Percentiles rank a stretch among this genome's conserved stretches.
These are phyloP conservation scores for Rubus idaeus DNA, from an alignment of 306 rosid genomes.

Conservation along the genomic window DNA sequence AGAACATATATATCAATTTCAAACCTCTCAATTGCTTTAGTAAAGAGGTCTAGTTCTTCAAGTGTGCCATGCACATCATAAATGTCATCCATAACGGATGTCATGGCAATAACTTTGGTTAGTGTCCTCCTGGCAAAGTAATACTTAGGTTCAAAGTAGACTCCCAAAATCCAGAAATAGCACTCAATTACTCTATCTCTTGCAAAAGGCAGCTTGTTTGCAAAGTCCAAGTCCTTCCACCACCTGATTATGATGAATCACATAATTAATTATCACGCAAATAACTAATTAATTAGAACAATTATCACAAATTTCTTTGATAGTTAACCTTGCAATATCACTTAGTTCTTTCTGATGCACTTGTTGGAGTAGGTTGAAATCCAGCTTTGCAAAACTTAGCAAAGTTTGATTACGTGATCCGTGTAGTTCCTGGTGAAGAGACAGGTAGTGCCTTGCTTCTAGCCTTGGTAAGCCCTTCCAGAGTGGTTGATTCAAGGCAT, in stretches of 20 bases:
- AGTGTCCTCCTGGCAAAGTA: constrained; percentile 20
- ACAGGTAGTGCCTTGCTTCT: constrained; percentile 11
- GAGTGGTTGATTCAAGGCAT: constrained; percentile 25
- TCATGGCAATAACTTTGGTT: constrained; percentile 24
- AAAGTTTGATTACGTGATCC: constrained; percentile 8
- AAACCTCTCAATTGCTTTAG: constrained; percentile 38
- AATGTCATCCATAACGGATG: constrained; percentile 37
- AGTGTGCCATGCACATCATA: constrained; percentile 41
- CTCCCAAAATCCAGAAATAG: constrained; percentile 19
- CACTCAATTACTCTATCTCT: constrained; percentile 40
- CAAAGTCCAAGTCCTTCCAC: constrained; percentile 39
- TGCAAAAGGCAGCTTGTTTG: constrained; percentile 25
- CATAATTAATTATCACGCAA: background rate
- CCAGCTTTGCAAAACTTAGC: constrained; percentile 25
- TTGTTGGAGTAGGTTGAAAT: constrained; percentile 32
- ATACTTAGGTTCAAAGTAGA: constrained; percentile 31
- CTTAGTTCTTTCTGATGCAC: constrained; percentile 22
- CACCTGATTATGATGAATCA: constrained; percentile 32
- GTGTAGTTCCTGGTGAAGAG: constrained; percentile 19
- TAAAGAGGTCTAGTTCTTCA: constrained; percentile 45
- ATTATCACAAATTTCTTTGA: too few species aligned
- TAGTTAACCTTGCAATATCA: constrained; percentile 11
- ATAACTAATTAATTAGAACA: background rate
- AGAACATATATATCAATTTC: background rate
- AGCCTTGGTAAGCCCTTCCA: constrained; percentile 19